Percentiles rank a stretch among this genome's conserved stretches.
These are phyloP conservation scores for Ceratocystis destructans DNA, from an alignment of 2,329 filamentous ascomycete species.

Conservation along the genomic window DNA sequence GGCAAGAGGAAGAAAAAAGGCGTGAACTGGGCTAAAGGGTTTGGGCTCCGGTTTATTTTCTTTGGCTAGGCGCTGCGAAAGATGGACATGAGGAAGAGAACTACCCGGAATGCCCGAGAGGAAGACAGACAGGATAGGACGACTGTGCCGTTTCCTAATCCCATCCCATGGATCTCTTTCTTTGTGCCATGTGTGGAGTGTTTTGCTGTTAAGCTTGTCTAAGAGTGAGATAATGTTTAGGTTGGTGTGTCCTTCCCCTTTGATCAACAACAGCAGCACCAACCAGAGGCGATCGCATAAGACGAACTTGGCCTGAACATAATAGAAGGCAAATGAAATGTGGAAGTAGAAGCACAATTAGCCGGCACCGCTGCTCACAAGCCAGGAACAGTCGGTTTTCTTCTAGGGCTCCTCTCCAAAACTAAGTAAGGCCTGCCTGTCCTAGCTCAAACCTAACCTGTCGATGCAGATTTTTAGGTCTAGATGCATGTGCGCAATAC, in stretches of 20 bases:
- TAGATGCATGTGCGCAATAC: not conserved
- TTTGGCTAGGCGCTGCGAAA: not conserved
- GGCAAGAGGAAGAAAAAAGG: not conserved
- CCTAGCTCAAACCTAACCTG: not conserved
- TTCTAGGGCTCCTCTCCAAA: not conserved
- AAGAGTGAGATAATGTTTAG: too few species aligned
- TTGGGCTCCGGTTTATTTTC: not conserved
- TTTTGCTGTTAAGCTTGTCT: too few species aligned
- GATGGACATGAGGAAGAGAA: not conserved
- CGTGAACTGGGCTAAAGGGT: not conserved
- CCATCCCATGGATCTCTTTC: too few species aligned
- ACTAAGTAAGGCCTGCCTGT: not conserved
- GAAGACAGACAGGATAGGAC: too few species aligned
- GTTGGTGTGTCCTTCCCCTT: too few species aligned
- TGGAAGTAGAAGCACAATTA: not conserved
- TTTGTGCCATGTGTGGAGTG: too few species aligned
- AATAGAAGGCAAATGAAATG: not conserved
- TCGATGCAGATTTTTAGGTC: not conserved
- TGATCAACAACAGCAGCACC: not conserved
- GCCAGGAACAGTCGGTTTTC: not conserved
- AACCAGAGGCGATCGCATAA: not conserved
- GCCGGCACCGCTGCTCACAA: not conserved
- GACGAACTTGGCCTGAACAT: not conserved
- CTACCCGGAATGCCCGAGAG: not conserved
- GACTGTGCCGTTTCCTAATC: too few species aligned